Base-by-base conservation (phyloP, 306 rosid genomes). In the Vicia sativa region DNA sequence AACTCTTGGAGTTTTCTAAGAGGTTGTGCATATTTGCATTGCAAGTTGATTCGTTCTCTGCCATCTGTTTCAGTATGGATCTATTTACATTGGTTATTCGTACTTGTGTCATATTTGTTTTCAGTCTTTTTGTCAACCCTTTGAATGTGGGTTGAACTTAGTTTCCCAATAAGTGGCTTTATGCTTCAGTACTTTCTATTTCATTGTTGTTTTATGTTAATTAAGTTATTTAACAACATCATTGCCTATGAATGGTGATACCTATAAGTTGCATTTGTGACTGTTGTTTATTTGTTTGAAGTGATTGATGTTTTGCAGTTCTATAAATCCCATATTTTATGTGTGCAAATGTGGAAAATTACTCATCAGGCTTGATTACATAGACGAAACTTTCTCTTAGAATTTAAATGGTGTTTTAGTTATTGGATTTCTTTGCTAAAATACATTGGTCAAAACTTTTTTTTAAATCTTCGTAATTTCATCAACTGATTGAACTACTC, bases 1-100 rank as follows among this genome's bases (percentile, higher is more conserved):
- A 42, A 82, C 81, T 46, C 68, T 93, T 70, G 90, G 76, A 66
- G 82, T 77, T 72, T 15, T 83, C 34, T 92, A 91, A 90, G 81
- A 25, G 71, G 58, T 50, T 45, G 28, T 61, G 2, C 23, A 21
- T 21, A 21, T 21, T 21, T 21, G 68, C 52, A 45, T 42, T 23
- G 46, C 55, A 59, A n/a, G 13, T 38, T 48, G 56, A 28, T 73
- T 70, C 46, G 7, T 59, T 54, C 8, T 6, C 25, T 14, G 16
- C 57, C 56, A 25, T 21, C 3, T 48, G 50, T 64, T 61, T 49
- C 46, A 53, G 46, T 43, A 18, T 52, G 74, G 50, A 60, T 75
- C 62, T 81, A 41, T 74, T 77, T 67, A n/a, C 38, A 3, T 72
- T 65, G 53, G 25, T 58, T 15, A 68, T 34, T 72, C 29, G 4